These are phyloP conservation scores for Oidium heveae DNA, from an alignment of 2,329 filamentous ascomycete species.

Conservation along the genomic window DNA sequence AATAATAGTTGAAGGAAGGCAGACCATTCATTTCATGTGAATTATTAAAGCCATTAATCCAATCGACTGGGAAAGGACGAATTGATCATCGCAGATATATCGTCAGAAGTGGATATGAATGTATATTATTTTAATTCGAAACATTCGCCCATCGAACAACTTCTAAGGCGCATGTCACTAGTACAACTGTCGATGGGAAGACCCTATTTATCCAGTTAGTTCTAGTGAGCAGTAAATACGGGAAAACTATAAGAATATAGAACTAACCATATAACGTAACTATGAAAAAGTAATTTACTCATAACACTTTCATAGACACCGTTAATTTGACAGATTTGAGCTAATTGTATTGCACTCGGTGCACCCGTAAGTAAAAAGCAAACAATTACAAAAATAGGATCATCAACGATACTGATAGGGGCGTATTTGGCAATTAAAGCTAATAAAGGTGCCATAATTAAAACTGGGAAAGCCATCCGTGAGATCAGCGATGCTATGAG, in stretches of 20 bases:
- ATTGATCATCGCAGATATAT: too few species aligned
- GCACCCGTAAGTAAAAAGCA: slow-evolving; percentile 91
- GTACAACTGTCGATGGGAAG: slow-evolving; percentile 66
- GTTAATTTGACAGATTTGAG: slow-evolving; percentile 97
- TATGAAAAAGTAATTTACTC: slow-evolving; percentile 82
- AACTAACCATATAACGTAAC: slow-evolving; percentile 73
- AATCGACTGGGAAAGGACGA: too few species aligned
- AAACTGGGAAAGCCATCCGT: slow-evolving; percentile 75
- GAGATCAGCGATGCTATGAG: slow-evolving; percentile 66
- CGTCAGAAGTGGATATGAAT: too few species aligned
- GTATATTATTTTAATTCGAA: not conserved
- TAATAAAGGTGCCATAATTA: slow-evolving; percentile 78
- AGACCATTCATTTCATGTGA: too few species aligned
- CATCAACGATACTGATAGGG: slow-evolving; percentile 79
- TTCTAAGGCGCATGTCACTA: slow-evolving; percentile 80
- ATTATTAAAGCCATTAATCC: too few species aligned
- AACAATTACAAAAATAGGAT: slow-evolving; percentile 94
- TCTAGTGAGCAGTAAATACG: too few species aligned
- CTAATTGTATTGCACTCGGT: slow-evolving; percentile 76
- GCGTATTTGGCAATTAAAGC: slow-evolving; percentile 75
- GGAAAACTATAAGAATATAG: not conserved
- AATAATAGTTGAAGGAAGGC: too few species aligned
- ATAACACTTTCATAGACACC: slow-evolving; percentile 87
- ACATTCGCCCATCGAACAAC: slow-evolving; percentile 61
- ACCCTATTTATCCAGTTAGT: slow-evolving; percentile 28